A percentile compares a stretch with the other conserved stretches of the same genome.
phyloP scores from a whole-genome alignment of 257 asterid genomes.

The Gentiana straminea region DNA sequence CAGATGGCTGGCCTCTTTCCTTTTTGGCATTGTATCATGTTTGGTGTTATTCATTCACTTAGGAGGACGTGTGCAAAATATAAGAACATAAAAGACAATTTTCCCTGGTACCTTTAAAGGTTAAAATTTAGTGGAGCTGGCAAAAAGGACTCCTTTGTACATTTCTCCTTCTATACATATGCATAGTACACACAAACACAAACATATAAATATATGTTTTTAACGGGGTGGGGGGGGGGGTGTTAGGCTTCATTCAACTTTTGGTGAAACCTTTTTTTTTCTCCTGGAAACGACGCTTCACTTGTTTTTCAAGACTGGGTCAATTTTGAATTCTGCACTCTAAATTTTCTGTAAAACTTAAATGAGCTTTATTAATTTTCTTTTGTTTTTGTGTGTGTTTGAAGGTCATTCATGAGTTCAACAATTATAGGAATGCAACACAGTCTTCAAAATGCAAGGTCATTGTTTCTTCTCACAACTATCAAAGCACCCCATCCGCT shows the following conservation, averaged over 20 bases:
- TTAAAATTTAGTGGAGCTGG: no score
- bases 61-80: not conserved
- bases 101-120: no score
- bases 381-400: slow-evolving; percentile 2
- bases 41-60: not conserved
- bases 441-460: slow-evolving; percentile 72
- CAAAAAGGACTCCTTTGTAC: no score
- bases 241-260: no score
- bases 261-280: not conserved
- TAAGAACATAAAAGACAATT: no score
- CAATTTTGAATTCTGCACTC: not conserved
- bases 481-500: slow-evolving; percentile 61
- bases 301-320: not conserved
- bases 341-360: not conserved
- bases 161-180: no score
- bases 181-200: no score
- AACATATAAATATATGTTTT: no score
- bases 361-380: not conserved
- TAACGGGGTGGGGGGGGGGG: no score
- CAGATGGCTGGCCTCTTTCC: not conserved
- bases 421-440: slow-evolving; percentile 37
- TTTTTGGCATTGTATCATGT: not conserved
- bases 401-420: slow-evolving; percentile 81
- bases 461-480: slow-evolving; percentile 90
- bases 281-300: not conserved